Percentiles rank a stretch among this genome's conserved stretches.
Conservation (phyloP, 2,329 filamentous ascomycete species). For the Chaetomiaceae sp. region DNA sequence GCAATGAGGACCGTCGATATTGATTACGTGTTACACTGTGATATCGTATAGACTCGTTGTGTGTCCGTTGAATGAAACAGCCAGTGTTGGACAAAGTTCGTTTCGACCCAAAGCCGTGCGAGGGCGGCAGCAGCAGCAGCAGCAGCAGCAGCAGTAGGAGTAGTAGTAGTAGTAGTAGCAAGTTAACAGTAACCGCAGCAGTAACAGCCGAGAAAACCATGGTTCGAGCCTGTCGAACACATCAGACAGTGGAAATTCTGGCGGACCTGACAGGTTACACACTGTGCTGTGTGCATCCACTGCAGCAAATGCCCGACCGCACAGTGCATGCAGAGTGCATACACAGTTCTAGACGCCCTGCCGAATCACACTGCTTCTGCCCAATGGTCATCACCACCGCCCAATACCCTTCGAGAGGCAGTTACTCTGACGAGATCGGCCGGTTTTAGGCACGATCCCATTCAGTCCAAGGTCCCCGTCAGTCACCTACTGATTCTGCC, state of each 20-base stretch:
- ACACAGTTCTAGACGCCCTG: conserved; percentile 7
- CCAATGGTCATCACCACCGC: conserved; percentile 17
- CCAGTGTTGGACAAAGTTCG: not conserved
- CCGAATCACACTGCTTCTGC: conserved; percentile 17
- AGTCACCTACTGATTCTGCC: not conserved
- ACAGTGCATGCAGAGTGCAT: conserved; percentile 5
- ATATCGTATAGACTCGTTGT: not conserved
- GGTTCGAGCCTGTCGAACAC: too few relatives aligned
- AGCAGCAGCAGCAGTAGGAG: too few relatives aligned
- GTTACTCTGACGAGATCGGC: not conserved
- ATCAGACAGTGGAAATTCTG: conserved; percentile 7
- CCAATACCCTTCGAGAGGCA: conserved; percentile 9
- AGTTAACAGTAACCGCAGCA: too few relatives aligned
- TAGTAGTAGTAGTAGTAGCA: too few relatives aligned
- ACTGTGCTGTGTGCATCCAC: conserved; percentile 2
- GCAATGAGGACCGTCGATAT: not conserved
- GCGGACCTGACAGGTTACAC: not conserved
- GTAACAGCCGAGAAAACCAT: too few relatives aligned
- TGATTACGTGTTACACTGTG: not conserved
- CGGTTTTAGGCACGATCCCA: conserved; percentile 9
- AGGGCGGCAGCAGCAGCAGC: too few relatives aligned
- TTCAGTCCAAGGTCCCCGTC: conserved; percentile 1
- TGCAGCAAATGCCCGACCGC: too few relatives aligned
- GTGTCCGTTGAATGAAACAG: not conserved
- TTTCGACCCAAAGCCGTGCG: too few relatives aligned